Base-by-base conservation (phyloP, 257 asterid species). In the Nicotiana otophora region DNA sequence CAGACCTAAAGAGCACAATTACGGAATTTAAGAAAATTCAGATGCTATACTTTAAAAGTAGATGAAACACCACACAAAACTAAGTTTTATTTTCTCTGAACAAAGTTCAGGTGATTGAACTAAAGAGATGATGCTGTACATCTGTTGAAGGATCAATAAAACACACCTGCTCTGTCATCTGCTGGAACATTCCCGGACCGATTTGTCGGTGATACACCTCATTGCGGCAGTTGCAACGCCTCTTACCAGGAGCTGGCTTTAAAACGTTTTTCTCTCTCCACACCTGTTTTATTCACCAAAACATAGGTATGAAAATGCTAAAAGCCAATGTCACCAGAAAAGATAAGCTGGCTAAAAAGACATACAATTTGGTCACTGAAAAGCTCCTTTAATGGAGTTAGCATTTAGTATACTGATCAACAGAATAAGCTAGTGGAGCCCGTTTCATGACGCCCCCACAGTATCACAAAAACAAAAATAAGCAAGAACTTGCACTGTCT, bases 181-280 rank as follows among this genome's bases (percentile, higher is more conserved):
- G 99, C 88, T 96, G 99, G 89, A 94, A 96, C 99, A 96, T 96
- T 80, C 99, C 99, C 0, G 98, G 99, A 72, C 99, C 99, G 84
- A 96, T 93, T 93, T 96, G 99, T 88, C 84, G 92, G 93, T 96
- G 98, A 87, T 96, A 93, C 80, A 96, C 98, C 90, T 96, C 99
- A 85, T 96, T 94, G 86, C 98, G 89, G 89, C 99, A 96, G 86
- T 96, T 96, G 88, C 99, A 96, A 26, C 93, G 93, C 86, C 99
- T 93, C 92, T 93, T 96, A 62, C 99, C 99, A 53, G 98, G 90
- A 80, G 99, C 98, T 17, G 98, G 96, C 90, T 96, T 96, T 72
- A 93, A 83, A 58, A 92, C 92, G 55, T 94, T 94, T 86, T 94
- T 96, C 88, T 91, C 98, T 88, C 99, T 94, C 99, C 99, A 94